phyloP scores from a whole-genome alignment of 768 basidiomycete genomes.

The Cyathus striatus region DNA sequence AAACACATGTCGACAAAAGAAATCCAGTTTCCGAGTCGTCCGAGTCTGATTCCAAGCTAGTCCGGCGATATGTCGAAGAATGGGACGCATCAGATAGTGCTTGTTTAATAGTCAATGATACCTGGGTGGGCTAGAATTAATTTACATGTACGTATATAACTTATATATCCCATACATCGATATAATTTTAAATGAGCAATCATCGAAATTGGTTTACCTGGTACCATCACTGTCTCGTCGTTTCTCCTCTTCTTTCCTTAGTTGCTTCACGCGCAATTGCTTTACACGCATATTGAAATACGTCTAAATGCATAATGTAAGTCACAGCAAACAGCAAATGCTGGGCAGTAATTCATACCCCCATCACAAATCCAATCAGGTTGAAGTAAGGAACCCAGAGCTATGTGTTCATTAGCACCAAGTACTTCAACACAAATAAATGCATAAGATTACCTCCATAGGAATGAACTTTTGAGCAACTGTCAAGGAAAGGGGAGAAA shows the following conservation, averaged over 20 bases:
- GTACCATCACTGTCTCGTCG: conserved; percentile 15
- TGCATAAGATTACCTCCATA: conserved; percentile 53
- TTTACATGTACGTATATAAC: conserved; percentile 3
- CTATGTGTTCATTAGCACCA: too few species aligned
- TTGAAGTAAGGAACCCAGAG: conserved; percentile 91
- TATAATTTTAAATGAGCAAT: conserved; percentile 9
- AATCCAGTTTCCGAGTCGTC: conserved; percentile 2
- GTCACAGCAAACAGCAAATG: background rate
- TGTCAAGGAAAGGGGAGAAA: conserved; percentile 68
- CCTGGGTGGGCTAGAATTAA: conserved; percentile 10
- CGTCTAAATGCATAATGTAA: conserved; percentile 35
- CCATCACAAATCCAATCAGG: conserved; percentile 66
- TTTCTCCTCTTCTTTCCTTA: conserved; percentile 40
- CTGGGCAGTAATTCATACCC: conserved; percentile 40
- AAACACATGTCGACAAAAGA: conserved; percentile 32
- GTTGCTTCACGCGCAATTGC: conserved; percentile 48
- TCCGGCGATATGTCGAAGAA: conserved; percentile 31
- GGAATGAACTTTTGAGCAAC: conserved; percentile 80
- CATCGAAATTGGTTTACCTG: conserved; percentile 5
- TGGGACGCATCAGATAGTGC: conserved; percentile 18
- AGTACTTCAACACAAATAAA: background rate
- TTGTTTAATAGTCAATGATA: conserved; percentile 26
- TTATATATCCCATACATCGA: conserved; percentile 2
- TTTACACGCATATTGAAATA: conserved; percentile 74
- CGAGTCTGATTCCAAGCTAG: conserved; percentile 7